Percentiles rank a stretch among this genome's conserved stretches.
Evolutionary conservation across 179 eudicot genomes (phyloP).

Genomic region (Sideroxylon spinosum): DNA sequence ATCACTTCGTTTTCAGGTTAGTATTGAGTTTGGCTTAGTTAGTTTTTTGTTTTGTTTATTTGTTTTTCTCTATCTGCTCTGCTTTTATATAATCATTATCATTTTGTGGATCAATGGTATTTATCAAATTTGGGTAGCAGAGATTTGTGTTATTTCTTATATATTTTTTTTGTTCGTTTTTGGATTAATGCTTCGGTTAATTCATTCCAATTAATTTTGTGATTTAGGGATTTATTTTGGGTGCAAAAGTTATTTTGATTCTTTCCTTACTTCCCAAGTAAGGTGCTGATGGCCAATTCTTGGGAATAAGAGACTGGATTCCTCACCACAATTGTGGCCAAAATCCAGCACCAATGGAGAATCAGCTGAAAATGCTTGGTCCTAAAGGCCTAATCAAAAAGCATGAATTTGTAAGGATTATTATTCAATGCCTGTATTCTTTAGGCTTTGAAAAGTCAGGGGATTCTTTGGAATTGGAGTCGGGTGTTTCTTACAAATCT

Average conservation of each 20-base stretch:
- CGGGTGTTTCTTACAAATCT: constrained; percentile 52
- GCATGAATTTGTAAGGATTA: constrained; percentile 73
- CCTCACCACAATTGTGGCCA: neutral
- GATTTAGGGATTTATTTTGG: neutral
- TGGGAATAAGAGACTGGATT: neutral
- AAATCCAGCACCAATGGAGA: constrained; percentile 37
- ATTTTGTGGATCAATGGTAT: neutral
- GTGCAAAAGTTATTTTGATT: neutral
- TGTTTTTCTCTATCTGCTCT: neutral
- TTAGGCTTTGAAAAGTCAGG: constrained; percentile 66
- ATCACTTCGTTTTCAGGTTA: neutral
- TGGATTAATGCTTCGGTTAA: neutral
- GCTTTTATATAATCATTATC: neutral
- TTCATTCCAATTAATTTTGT: neutral
- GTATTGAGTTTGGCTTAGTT: neutral
- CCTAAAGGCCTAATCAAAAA: constrained; percentile 60
- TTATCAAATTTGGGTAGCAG: neutral
- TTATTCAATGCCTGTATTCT: constrained; percentile 65
- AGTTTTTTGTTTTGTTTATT: too few relatives aligned
- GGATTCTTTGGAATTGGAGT: constrained; percentile 67
- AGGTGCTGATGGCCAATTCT: neutral
- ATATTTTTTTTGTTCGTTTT: neutral
- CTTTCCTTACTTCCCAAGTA: neutral
- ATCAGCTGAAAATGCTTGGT: constrained; percentile 36
- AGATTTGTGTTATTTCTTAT: neutral